Conservation (phyloP, 768 basidiomycete genomes). For the Ramaria sp. region DNA sequence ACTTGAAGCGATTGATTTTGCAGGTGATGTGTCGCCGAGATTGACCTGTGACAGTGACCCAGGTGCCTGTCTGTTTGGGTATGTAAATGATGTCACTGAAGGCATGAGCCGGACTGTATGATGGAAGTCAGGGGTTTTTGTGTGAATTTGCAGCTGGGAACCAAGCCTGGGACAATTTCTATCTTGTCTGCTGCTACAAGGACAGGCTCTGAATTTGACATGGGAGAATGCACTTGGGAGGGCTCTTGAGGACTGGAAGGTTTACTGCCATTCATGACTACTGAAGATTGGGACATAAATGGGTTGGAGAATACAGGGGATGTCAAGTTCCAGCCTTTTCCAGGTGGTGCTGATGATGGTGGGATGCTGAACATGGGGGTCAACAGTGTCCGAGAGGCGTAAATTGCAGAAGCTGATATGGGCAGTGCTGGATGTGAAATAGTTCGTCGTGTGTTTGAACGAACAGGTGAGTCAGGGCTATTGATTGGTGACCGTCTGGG, state of each 20-base stretch:
- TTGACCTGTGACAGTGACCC: conserved; percentile 41
- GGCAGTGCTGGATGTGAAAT: not conserved
- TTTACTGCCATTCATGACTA: not conserved
- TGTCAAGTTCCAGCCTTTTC: not conserved
- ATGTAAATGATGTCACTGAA: conserved; percentile 2
- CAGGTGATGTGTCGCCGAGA: conserved; percentile 38
- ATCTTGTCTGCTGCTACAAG: not conserved
- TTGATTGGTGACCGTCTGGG: not conserved
- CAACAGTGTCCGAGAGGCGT: not conserved
- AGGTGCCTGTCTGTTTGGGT: not conserved
- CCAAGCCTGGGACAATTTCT: not conserved
- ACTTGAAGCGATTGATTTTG: conserved; percentile 23
- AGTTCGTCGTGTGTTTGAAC: not conserved
- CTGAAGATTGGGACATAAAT: not conserved
- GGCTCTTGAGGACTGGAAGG: not conserved
- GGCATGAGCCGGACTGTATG: conserved; percentile 12
- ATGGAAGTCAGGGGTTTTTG: conserved; percentile 13
- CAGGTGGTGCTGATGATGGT: not conserved
- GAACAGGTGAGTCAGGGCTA: not conserved
- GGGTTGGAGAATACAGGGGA: conserved; percentile 1
- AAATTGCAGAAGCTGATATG: conserved; percentile 2
- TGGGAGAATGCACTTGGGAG: not conserved
- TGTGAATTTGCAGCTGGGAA: not conserved
- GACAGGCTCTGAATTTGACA: not conserved
- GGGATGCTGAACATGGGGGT: conserved; percentile 2